A percentile compares a stretch with the other conserved stretches of the same genome.
phyloP scores from a whole-genome alignment of 352 stramenopile species.

The Pythium monospermum region DNA sequence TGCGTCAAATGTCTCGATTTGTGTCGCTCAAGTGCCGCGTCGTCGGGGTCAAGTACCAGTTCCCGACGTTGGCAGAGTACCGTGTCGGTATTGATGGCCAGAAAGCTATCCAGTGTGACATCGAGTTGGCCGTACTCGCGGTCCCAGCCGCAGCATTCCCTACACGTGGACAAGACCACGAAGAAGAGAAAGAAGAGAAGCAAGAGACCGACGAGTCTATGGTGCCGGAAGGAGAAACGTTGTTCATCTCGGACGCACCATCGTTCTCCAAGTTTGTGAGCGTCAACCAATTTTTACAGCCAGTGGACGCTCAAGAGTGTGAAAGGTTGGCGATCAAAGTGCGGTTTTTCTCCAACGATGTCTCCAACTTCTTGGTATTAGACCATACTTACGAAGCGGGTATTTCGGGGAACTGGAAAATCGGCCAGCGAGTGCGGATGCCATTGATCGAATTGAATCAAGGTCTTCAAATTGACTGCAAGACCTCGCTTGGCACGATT shows the following conservation, averaged over 20 bases:
- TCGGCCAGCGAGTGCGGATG: constrained; percentile 71
- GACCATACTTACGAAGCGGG: constrained; percentile 77
- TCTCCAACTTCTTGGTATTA: constrained; percentile 83
- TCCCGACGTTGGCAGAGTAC: constrained; percentile 57
- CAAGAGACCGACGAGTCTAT: constrained; percentile 13
- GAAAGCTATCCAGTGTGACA: constrained; percentile 41
- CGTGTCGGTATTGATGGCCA: background rate
- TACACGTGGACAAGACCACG: constrained; percentile 10
- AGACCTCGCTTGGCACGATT: constrained; percentile 65
- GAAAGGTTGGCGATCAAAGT: constrained; percentile 61
- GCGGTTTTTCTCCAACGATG: constrained; percentile 69
- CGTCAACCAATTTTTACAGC: constrained; percentile 55
- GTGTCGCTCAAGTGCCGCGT: constrained; percentile 76
- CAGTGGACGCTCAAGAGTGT: constrained; percentile 27
- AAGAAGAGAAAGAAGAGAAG: constrained; percentile 34
- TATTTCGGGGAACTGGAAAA: constrained; percentile 61
- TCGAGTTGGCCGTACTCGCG: constrained; percentile 60
- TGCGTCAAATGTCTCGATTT: constrained; percentile 46
- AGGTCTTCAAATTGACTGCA: constrained; percentile 48
- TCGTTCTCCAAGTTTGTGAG: constrained; percentile 64
- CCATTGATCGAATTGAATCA: constrained; percentile 66
- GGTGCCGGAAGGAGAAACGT: constrained; percentile 26
- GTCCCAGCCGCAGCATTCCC: constrained; percentile 31
- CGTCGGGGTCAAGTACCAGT: constrained; percentile 68
- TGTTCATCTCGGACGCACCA: constrained; percentile 14